A percentile compares a stretch with the other conserved stretches of the same genome.
These are phyloP conservation scores for Gloeostereum incarnatum DNA, from an alignment of 768 basidiomycete genomes.

Conservation along the genomic window DNA sequence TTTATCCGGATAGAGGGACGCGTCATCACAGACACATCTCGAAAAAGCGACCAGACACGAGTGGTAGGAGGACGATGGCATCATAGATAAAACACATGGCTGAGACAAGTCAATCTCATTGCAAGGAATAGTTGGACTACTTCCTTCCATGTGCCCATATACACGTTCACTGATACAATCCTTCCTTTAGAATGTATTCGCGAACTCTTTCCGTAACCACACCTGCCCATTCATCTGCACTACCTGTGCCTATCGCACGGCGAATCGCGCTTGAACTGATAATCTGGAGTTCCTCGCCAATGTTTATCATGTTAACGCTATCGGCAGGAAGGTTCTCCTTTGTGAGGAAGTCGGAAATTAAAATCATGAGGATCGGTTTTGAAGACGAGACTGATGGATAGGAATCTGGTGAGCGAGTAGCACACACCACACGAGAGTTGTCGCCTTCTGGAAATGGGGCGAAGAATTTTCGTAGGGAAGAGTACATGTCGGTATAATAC, in stretches of 20 bases:
- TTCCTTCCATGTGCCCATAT: no score
- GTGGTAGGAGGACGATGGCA: no score
- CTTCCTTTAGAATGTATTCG: conserved; percentile 38
- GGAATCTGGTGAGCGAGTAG: conserved; percentile 30
- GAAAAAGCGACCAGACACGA: no score
- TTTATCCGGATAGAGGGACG: no score
- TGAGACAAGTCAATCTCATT: no score
- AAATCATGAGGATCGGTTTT: conserved; percentile 11
- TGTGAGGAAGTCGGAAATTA: conserved; percentile 23
- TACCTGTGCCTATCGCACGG: conserved; percentile 22
- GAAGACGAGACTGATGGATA: conserved; percentile 2
- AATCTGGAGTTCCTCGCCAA: conserved; percentile 42
- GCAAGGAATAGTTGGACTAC: no score
- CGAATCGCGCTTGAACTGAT: conserved; percentile 71
- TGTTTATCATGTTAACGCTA: conserved; percentile 51
- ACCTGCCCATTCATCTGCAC: conserved; percentile 31
- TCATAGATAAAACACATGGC: no score
- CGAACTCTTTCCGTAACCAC: conserved; percentile 38
- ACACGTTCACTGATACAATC: conserved; percentile 28
- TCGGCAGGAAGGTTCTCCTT: conserved; percentile 40
- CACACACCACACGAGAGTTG: conserved; percentile 58
- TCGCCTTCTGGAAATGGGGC: conserved; percentile 34
- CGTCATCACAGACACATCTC: no score
- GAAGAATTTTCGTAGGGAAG: conserved; percentile 50
- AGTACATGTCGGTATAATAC: conserved; percentile 65